Evolutionary conservation across 495 filamentous ascomycete species (phyloP).

Genomic region (Aspergillus homomorphus): DNA sequence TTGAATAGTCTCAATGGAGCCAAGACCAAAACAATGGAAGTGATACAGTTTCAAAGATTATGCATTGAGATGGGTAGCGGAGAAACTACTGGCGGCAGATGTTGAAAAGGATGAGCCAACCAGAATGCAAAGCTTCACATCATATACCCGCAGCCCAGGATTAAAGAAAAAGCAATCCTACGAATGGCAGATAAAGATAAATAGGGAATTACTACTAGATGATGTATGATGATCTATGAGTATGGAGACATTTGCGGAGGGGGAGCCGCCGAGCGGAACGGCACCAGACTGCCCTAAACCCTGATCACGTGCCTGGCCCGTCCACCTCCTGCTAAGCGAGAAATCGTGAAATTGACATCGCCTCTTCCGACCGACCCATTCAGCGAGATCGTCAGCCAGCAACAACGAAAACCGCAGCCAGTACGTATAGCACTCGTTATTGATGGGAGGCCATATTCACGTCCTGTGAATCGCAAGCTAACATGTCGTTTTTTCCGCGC

Average conservation of each 20-base stretch:
- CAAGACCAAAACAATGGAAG: no score
- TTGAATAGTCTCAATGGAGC: no score
- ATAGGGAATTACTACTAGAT: neutral
- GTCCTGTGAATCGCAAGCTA: constrained; percentile 28
- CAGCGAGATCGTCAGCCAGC: constrained; percentile 46
- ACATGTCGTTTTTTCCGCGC: constrained; percentile 40
- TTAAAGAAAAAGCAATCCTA: neutral
- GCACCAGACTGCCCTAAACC: constrained; percentile 9
- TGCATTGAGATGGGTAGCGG: no score
- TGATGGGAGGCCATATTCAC: constrained; percentile 13
- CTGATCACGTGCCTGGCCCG: constrained; percentile 13
- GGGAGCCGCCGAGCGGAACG: neutral
- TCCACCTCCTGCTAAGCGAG: constrained; percentile 48
- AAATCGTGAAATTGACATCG: constrained; percentile 46
- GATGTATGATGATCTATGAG: neutral
- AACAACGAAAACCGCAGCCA: constrained; percentile 57
- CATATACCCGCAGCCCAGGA: neutral
- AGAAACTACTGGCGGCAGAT: no score
- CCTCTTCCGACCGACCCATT: constrained; percentile 40
- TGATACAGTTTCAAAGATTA: no score
- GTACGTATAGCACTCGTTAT: constrained; percentile 43
- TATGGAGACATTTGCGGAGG: constrained; percentile 1
- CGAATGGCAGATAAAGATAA: neutral
- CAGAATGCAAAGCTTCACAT: neutral
- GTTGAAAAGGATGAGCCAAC: neutral